Evolutionary conservation across 345 rosid species (phyloP), one percentile per base, ranked within the genome.

Genomic region (Aethionema arabicum): DNA sequence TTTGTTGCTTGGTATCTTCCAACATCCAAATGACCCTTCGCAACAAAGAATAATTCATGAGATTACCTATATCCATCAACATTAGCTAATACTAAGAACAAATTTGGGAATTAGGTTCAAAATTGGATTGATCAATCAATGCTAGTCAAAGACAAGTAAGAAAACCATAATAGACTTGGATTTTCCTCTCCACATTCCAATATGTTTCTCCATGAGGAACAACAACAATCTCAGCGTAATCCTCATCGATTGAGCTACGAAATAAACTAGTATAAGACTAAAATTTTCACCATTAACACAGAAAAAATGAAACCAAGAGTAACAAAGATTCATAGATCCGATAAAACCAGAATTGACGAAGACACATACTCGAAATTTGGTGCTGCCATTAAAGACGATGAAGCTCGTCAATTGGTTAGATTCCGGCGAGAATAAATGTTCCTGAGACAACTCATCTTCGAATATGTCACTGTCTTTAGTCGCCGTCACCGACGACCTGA

Each of bases 131-230:
- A 1, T 16, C 21, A 4, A 36, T 55, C 52, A 6, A 52, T 12
- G 14, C 37, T 7, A 9, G 47, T 15, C 41, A 0, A 11, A 50
- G 29, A n/a, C 3, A 38, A 61, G 27, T n/a, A 36, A 38, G n/a
- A 49, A 37, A 16, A 45, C 6, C 11, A 32, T 49, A 4, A 42
- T 43, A 10, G 8, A 85, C 97, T 86, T 85, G 96, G 64, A 87
- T 67, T 66, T 78, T 85, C 74, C 87, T 81, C 40, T 81, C 79
- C 2, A 75, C 82, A 60, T 90, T 90, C 97, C 93, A 90, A 61
- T 67, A 82, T 32, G 91, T 90, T 76, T 90, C 93, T 3, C 95
- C 87, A 38, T 90, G 95, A 57, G 88, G 93, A 8, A 90, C 80
- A 38, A 87, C 85, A 56, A 90, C 52, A 46, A 90, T 80, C 82